Conservation (phyloP, 805 yeast species). For the Yamadazyma kitorensis region DNA sequence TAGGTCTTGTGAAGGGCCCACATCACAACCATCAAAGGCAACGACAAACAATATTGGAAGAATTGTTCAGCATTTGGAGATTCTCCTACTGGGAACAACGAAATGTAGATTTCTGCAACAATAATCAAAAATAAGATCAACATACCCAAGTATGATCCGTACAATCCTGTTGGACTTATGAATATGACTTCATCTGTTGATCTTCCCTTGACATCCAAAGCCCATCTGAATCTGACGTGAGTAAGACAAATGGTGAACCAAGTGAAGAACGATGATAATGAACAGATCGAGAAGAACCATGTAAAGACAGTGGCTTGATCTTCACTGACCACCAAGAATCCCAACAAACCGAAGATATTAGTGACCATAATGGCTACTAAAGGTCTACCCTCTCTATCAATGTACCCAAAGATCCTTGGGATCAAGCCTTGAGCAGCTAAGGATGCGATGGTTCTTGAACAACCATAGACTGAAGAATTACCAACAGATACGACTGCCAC, state of each 20-base stretch:
- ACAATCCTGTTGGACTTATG: conserved; percentile 33
- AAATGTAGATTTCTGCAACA: conserved; percentile 37
- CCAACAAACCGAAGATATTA: conserved; percentile 34
- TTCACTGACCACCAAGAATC: conserved; percentile 32
- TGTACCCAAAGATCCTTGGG: conserved; percentile 45
- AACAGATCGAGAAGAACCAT: conserved; percentile 42
- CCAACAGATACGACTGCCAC: conserved; percentile 75
- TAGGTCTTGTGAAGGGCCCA: conserved; percentile 42
- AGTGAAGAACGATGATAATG: conserved; percentile 41
- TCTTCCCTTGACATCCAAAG: conserved; percentile 34
- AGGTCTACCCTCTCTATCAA: conserved; percentile 43
- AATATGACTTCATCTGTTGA: conserved; percentile 36
- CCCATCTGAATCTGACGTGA: conserved; percentile 41
- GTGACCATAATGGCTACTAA: conserved; percentile 33
- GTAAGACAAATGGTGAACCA: conserved; percentile 40
- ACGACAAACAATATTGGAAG: conserved; percentile 52
- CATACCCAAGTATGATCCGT: conserved; percentile 35
- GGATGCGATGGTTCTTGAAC: conserved; percentile 66
- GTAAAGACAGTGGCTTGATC: conserved; percentile 34
- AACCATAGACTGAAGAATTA: conserved; percentile 68
- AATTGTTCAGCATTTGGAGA: conserved; percentile 33
- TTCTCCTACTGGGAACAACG: conserved; percentile 35
- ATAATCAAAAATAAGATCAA: conserved; percentile 31
- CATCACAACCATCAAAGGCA: conserved; percentile 44
- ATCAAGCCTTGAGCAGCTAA: conserved; percentile 69